Evolutionary conservation across 2,329 filamentous ascomycete genomes (phyloP).

Genomic region (Fusarium sp.): DNA sequence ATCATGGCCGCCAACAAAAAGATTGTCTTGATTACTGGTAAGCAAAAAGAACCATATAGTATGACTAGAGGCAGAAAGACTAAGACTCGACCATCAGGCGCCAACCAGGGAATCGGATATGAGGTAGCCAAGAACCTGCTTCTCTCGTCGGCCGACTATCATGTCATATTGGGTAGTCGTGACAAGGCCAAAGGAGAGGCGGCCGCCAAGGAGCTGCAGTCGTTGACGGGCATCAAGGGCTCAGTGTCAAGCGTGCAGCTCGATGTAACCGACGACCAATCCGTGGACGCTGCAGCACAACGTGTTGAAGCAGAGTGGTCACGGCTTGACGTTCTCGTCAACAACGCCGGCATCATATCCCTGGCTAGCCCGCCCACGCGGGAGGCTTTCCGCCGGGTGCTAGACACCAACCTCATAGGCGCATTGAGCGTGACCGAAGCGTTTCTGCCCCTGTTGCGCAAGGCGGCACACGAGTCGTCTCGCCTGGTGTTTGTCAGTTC

Average conservation of each 20-base stretch:
- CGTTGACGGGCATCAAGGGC: constrained; percentile 8
- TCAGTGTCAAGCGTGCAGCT: constrained; percentile 15
- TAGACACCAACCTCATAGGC: constrained; percentile 18
- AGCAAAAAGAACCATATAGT: neutral
- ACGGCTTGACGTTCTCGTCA: constrained; percentile 15
- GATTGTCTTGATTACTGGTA: constrained; percentile 21
- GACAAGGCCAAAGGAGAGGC: constrained; percentile 13
- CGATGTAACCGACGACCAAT: constrained; percentile 7
- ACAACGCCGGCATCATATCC: constrained; percentile 15
- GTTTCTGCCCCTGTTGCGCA: neutral
- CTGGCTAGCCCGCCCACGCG: neutral
- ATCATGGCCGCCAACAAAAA: constrained; percentile 1
- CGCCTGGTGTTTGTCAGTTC: constrained; percentile 20
- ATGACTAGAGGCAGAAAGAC: too few species aligned
- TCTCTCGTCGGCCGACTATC: constrained; percentile 10
- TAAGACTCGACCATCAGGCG: constrained; percentile 12
- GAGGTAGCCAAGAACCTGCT: constrained; percentile 24
- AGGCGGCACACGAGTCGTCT: constrained; percentile 7
- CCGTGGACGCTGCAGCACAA: constrained; percentile 9
- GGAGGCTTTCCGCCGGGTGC: constrained; percentile 1
- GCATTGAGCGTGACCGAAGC: constrained; percentile 4
- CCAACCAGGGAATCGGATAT: constrained; percentile 25
- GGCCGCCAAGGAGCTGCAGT: constrained; percentile 2
- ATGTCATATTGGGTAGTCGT: constrained; percentile 22
- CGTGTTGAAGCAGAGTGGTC: constrained; percentile 13